phyloP scores from a whole-genome alignment of 805 yeast genomes.

The Yarrowia divulgata region DNA sequence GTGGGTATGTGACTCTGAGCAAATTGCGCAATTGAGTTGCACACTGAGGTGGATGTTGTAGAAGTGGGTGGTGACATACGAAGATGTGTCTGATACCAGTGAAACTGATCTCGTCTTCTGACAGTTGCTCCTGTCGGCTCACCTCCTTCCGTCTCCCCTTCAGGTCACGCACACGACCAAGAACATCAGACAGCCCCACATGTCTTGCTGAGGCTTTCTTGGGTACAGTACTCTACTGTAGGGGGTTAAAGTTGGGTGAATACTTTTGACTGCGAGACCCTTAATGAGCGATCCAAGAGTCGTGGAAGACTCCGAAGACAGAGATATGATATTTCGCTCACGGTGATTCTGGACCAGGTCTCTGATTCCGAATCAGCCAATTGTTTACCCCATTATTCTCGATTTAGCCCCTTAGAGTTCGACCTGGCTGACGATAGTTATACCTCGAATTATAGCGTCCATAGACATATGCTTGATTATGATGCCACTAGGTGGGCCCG shows the following conservation, averaged over 20 bases:
- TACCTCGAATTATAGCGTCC: not conserved
- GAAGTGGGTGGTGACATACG: no score
- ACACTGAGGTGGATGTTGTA: not conserved
- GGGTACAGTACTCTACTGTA: no score
- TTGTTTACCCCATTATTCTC: not conserved
- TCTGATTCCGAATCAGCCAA: not conserved
- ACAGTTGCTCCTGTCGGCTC: no score
- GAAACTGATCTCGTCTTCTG: no score
- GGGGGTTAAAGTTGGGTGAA: not conserved
- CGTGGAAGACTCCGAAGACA: not conserved
- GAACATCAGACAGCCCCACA: not conserved
- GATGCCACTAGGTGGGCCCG: slow-evolving; percentile 18
- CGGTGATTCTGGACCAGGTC: not conserved
- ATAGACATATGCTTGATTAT: slow-evolving; percentile 10
- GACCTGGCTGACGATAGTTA: slow-evolving; percentile 9
- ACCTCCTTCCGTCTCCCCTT: no score
- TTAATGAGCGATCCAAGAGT: not conserved
- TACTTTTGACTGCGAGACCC: not conserved
- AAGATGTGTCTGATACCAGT: no score
- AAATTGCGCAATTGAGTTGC: slow-evolving; percentile 4
- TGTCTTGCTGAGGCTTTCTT: not conserved
- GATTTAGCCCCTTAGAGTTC: not conserved
- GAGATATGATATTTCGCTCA: no score
- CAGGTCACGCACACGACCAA: not conserved
- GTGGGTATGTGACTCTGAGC: slow-evolving; percentile 2